phyloP scores from a whole-genome alignment of 1,284 basidiomycete species.

The Polyporus tsugae region DNA sequence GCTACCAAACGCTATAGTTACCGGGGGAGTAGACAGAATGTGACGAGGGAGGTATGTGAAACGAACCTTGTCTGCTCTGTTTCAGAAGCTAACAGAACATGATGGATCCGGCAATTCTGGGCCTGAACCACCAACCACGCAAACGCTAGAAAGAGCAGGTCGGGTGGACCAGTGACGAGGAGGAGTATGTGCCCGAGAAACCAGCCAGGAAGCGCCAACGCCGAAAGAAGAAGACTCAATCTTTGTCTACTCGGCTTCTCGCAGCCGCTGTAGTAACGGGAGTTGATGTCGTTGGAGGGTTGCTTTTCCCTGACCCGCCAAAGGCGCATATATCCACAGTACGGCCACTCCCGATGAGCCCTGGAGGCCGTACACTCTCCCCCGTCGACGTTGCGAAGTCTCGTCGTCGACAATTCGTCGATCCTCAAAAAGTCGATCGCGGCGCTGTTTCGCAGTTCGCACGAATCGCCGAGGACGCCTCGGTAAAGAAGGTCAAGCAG shows the following conservation, averaged over 20 bases:
- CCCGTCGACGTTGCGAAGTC: slow-evolving; percentile 10
- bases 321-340: slow-evolving; percentile 24
- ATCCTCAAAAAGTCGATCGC: slow-evolving; percentile 23
- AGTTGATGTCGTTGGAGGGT: slow-evolving; percentile 29
- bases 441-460: slow-evolving; percentile 20
- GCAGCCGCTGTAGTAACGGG: slow-evolving; percentile 38
- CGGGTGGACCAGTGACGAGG: slow-evolving; percentile 24
- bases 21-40: background rate
- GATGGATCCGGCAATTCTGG: background rate
- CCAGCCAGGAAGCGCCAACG: slow-evolving; percentile 12
- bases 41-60: background rate
- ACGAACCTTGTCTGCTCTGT: background rate
- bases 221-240: slow-evolving; percentile 29
- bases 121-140: background rate
- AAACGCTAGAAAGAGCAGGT: background rate
- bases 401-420: slow-evolving; percentile 27
- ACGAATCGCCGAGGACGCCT: no score
- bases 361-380: slow-evolving; percentile 22
- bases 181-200: background rate
- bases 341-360: slow-evolving; percentile 34
- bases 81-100: background rate
- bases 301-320: slow-evolving; percentile 8
- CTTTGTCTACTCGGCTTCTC: slow-evolving; percentile 37
- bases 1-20: background rate
- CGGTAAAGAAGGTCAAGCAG: background rate